Evolutionary conservation across 83 land plant genomes (phyloP), one percentile per base, ranked within the genome.

Genomic region (Isoetes engelmannii): DNA sequence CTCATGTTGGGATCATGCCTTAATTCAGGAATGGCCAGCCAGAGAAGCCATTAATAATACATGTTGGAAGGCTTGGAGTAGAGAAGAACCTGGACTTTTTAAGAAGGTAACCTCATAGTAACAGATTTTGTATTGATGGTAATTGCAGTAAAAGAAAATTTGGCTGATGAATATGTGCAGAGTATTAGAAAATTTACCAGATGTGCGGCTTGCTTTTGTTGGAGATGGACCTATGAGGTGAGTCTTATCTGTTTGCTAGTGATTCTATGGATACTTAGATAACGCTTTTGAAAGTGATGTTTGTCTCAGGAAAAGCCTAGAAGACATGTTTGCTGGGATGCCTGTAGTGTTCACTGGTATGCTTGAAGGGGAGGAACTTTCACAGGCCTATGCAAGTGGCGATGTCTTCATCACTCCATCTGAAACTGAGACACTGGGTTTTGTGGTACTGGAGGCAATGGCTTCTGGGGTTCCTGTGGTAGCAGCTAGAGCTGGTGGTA

Each of bases 221-320:
- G 99, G 99, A 48, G 99, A 95, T 80, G 99, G 99, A 21, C 99
- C 99, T 28, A 87, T 84, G 69, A 95, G 94, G 99, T 92, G 79
- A 63, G 59, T 20, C 0, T 17, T 44, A 50, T 17, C 28, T 47
- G 18, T 55, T 7, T 45, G 67, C 51, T 65, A 37, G 17, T 8
- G 5, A 10, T 2, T 21, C 53, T 70, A 10, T 12, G 49, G 10
- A 9, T 9, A 42, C 51, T 65, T 21, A 64, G 51, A 43, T 3
- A 65, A 65, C 37, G 42, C 47, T 61, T 63, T 47, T 21, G 28
- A 37, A 64, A 8, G 13, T 61, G 3, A 45, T 17, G 15, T 47
- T 55, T 21, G 61, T 54, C 47, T 41, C 84, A 95, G 99, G 79
- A 66, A 37, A 48, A 91, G 89, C 46, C 82, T 95, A 65, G 94